Evolutionary conservation across 352 stramenopile genomes (phyloP).

Genomic region (Phytopythium sindhum): DNA sequence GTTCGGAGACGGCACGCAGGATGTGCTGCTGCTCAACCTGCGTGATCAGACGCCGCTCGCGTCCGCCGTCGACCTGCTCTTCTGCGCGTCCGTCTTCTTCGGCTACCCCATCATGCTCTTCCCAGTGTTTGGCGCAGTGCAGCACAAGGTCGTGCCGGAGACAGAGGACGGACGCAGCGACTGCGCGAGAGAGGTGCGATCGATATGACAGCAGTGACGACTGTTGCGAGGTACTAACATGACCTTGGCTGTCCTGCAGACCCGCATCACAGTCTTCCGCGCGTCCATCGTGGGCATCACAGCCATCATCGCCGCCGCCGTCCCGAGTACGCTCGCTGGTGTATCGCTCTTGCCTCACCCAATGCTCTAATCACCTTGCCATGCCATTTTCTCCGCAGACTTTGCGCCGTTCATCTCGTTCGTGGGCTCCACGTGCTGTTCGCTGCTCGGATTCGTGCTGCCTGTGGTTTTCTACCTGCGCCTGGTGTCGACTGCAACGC

Average conservation of each 20-base stretch:
- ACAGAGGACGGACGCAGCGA: constrained; percentile 11
- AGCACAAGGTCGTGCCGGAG: constrained; percentile 29
- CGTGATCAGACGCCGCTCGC: constrained; percentile 40
- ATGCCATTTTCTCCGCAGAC: constrained; percentile 30
- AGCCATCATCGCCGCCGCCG: constrained; percentile 66
- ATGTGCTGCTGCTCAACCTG: constrained; percentile 91
- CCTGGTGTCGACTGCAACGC: constrained; percentile 46
- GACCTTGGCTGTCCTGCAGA: background rate
- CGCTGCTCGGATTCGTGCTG: constrained; percentile 87
- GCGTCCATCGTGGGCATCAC: constrained; percentile 67
- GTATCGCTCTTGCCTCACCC: background rate
- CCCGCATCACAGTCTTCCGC: constrained; percentile 26
- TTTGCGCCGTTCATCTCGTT: constrained; percentile 92
- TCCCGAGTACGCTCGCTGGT: constrained; percentile 43
- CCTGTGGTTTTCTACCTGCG: constrained; percentile 82
- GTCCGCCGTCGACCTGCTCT: constrained; percentile 81
- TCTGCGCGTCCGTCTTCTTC: constrained; percentile 88
- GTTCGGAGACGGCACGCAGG: constrained; percentile 74
- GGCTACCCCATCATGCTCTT: constrained; percentile 94
- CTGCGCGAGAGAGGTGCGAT: constrained; percentile 11
- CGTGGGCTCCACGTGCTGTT: constrained; percentile 89
- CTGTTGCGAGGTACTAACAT: background rate
- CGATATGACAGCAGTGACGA: constrained; percentile 7
- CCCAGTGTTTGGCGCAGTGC: constrained; percentile 79
- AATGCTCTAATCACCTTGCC: background rate